A percentile compares a stretch with the other conserved stretches of the same genome.
phyloP scores from a whole-genome alignment of 495 filamentous ascomycete genomes.

The Friedmanniomyces endolithicus region DNA sequence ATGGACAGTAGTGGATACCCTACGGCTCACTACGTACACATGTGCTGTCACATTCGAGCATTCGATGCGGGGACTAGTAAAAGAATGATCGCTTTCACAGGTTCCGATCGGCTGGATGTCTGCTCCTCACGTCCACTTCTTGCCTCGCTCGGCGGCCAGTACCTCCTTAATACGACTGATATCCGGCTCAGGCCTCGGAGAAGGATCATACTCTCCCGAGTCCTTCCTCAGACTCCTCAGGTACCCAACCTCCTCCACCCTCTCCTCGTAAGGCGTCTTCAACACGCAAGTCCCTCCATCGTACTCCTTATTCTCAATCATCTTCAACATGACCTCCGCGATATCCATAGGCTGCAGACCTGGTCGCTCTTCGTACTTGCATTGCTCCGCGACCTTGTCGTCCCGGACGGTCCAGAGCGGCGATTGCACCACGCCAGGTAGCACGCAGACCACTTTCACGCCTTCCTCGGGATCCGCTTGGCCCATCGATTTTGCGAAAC shows the following conservation, averaged over 20 bases:
- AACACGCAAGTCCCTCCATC: constrained; percentile 6
- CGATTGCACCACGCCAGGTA: constrained; percentile 13
- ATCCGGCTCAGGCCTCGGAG: constrained; percentile 4
- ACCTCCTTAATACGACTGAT: neutral
- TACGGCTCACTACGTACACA: too few species aligned
- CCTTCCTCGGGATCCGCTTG: constrained; percentile 23
- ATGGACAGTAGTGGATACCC: too few species aligned
- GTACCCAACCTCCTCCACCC: constrained; percentile 2
- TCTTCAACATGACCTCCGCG: constrained; percentile 4
- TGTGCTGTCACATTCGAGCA: too few species aligned
- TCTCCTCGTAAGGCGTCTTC: constrained; percentile 8
- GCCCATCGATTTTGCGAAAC: constrained; percentile 27
- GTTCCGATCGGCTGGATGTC: neutral
- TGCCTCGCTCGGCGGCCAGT: constrained; percentile 1
- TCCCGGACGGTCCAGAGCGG: constrained; percentile 3
- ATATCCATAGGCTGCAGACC: constrained; percentile 2
- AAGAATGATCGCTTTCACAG: too few species aligned
- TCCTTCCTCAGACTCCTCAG: neutral
- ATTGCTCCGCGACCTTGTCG: neutral
- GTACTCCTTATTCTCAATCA: constrained; percentile 6
- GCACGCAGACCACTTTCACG: constrained; percentile 21
- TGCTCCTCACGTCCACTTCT: constrained; percentile 3
- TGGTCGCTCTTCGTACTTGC: neutral
- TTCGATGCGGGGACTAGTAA: too few species aligned
- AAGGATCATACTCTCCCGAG: constrained; percentile 5